Percentiles rank a stretch among this genome's conserved stretches.
Conservation (phyloP, 1,284 basidiomycete species). For the Cutaneotrichosporon sp. region DNA sequence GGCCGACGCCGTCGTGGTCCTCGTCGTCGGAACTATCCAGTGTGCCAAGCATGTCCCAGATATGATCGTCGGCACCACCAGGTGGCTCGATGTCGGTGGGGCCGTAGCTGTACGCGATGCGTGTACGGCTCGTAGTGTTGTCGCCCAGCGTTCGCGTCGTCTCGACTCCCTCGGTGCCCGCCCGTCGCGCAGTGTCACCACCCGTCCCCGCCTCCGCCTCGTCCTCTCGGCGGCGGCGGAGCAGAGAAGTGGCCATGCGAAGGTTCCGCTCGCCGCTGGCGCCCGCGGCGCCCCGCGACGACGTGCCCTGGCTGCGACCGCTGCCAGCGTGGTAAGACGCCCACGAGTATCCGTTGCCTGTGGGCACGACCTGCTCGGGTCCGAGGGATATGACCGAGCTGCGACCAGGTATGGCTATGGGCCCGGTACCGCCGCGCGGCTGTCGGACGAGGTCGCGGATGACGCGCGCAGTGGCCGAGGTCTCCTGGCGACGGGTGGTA, state of each 20-base stretch:
- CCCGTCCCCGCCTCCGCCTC: neutral
- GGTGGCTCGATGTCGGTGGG: slow-evolving; percentile 15
- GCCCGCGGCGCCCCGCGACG: neutral
- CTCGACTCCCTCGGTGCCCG: neutral
- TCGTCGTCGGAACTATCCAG: slow-evolving; percentile 60
- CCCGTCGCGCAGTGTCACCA: neutral
- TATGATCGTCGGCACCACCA: slow-evolving; percentile 13
- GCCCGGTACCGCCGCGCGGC: neutral
- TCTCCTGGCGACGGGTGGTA: neutral
- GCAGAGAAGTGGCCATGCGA: slow-evolving; percentile 11
- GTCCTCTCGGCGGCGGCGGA: slow-evolving; percentile 8
- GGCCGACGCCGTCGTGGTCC: neutral
- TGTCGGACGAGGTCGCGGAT: slow-evolving; percentile 1
- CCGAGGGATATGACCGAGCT: neutral
- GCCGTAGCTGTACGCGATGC: slow-evolving; percentile 9
- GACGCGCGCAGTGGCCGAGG: neutral
- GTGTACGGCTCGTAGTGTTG: neutral
- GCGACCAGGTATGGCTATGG: neutral
- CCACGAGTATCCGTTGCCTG: slow-evolving; percentile 5
- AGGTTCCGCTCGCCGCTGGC: slow-evolving; percentile 6
- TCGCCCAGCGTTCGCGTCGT: neutral
- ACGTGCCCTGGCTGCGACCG: neutral
- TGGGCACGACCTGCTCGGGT: slow-evolving; percentile 3
- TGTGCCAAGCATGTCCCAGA: slow-evolving; percentile 66
- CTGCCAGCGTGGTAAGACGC: neutral